Evolutionary conservation across 2,329 filamentous ascomycete genomes (phyloP), one percentile per base, ranked within the genome.

Genomic region (Alternaria viburni): DNA sequence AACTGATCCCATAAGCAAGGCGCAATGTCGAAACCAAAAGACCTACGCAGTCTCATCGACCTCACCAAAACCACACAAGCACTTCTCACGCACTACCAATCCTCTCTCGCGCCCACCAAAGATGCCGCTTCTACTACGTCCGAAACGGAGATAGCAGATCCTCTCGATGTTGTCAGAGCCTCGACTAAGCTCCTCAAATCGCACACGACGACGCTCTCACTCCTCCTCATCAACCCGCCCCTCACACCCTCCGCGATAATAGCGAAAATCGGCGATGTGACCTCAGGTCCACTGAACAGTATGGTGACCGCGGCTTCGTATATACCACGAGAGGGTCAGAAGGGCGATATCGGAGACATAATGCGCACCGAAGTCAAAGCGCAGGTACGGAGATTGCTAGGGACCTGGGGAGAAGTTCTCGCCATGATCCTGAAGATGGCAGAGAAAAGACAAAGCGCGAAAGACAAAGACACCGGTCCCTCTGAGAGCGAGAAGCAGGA

Each of bases 131-230:
- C 56, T 7, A 21, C 56, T 7, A 21, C 61, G 8, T 11, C 72
- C 12, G 61, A 64, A 26, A 61, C 72, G 61, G 79, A 69, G 51
- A 64, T 74, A 5, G 71, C 64, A 58, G 80, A 74, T 69, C 84
- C 89, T 10, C 86, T 97, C 23, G 82, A 88, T 13, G 85, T 95
- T 61, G 88, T 94, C 32, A 86, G 87, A 71, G 90, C 94, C 72
- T 87, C 91, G 0, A 87, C 92, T 1, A 87, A 86, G 25, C 85
- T 96, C 6, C 88, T 97, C 62, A 90, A 88, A 76, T 92, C 93
- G 0, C 93, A 97, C 76, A 88, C 90, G 2, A 97, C 93, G 6
- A 97, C 97, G 67, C 85, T 97, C 25, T 95, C 92, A 0, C 89
- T 97, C 1, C 86, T 98, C 12, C 87, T 96, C 2, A 91, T 96